Conservation (phyloP, 345 rosid genomes). For the Eucalyptus shirleyi region DNA sequence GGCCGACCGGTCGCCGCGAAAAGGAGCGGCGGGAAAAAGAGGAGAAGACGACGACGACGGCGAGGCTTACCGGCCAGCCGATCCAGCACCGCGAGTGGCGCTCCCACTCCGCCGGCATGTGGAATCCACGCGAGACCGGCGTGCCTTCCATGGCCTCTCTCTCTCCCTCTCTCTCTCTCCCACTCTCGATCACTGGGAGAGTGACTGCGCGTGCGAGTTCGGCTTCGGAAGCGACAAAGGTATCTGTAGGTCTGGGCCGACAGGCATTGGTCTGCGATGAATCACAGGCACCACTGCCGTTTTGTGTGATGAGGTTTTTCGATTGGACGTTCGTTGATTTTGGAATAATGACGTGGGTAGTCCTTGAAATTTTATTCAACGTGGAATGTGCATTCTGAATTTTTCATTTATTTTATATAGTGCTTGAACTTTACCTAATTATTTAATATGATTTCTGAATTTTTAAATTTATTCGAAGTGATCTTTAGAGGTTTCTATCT, state of each 20-base stretch:
- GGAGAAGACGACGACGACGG: not conserved
- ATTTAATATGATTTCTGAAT: no score
- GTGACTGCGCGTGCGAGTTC: no score
- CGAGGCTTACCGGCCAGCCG: slow-evolving; percentile 82
- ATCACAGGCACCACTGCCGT: not conserved
- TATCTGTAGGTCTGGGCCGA: not conserved
- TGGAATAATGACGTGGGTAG: no score
- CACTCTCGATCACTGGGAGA: no score
- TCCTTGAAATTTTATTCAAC: no score
- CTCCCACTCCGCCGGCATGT: slow-evolving; percentile 99
- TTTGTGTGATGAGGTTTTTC: no score
- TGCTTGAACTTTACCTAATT: no score
- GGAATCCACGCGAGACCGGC: slow-evolving; percentile 50
- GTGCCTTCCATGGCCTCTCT: slow-evolving; percentile 30
- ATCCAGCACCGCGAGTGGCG: slow-evolving; percentile 86
- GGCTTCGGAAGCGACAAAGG: no score
- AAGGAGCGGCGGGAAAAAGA: not conserved
- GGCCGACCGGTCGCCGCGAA: not conserved
- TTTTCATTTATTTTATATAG: accelerated
- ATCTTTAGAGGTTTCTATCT: no score
- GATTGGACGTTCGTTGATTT: no score
- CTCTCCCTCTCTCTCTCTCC: not conserved
- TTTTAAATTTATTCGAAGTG: no score
- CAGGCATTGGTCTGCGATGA: not conserved
- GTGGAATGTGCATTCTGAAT: accelerated